Conservation (phyloP, 2,329 filamentous ascomycete genomes). For the Trichoderma lentiforme region DNA sequence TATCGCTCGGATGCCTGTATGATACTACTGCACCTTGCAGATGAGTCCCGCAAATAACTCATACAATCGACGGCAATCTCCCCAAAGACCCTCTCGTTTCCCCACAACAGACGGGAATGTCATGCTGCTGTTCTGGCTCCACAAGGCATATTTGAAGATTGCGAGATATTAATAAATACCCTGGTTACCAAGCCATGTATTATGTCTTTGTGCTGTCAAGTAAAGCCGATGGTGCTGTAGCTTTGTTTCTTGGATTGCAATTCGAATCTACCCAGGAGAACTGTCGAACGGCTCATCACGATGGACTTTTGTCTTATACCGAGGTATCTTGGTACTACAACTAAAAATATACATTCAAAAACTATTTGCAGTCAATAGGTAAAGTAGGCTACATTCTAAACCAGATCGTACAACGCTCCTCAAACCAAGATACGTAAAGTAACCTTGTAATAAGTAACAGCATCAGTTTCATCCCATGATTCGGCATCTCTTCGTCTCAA, state of each 20-base stretch:
- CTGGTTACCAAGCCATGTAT: neutral
- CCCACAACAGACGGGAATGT: constrained; percentile 6
- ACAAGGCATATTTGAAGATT: neutral
- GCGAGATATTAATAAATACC: neutral
- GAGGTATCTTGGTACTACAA: neutral
- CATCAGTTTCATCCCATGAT: neutral
- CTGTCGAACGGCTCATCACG: too few species aligned
- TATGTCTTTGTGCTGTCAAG: neutral
- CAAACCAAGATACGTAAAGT: neutral
- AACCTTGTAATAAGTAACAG: neutral
- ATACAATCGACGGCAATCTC: neutral
- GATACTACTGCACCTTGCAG: neutral
- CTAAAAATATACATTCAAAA: neutral
- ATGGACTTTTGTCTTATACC: neutral
- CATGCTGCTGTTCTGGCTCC: constrained; percentile 4
- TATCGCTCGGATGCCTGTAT: neutral
- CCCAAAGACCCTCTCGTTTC: neutral
- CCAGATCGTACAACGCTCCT: constrained; percentile 1
- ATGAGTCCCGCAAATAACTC: neutral
- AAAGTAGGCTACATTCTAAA: neutral
- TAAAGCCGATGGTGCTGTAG: neutral
- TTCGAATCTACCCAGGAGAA: neutral
- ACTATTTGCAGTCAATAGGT: neutral
- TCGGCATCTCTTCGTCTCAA: neutral
- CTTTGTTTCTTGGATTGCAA: neutral